These are phyloP conservation scores for Fusarium tanahbumbuense DNA, from an alignment of 2,329 filamentous ascomycete species.

Conservation along the genomic window DNA sequence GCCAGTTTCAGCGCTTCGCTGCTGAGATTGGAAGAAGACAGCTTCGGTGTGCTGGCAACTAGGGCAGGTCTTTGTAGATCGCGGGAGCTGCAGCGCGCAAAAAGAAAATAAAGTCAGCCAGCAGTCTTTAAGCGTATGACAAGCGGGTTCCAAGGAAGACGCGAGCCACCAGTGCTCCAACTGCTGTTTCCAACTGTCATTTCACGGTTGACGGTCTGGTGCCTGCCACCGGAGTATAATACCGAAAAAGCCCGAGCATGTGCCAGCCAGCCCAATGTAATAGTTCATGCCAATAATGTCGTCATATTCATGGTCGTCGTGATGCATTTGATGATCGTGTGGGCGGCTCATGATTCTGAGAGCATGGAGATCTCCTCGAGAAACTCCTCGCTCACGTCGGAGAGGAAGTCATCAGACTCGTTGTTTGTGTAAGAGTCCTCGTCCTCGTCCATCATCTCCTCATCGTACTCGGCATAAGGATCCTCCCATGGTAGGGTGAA, in stretches of 20 bases:
- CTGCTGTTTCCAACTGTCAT: slow-evolving; percentile 40
- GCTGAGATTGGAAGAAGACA: slow-evolving; percentile 99
- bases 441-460: slow-evolving; percentile 50
- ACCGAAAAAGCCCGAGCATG: slow-evolving; percentile 42
- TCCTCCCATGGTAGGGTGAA: slow-evolving; percentile 49
- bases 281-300: slow-evolving; percentile 26
- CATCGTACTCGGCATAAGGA: slow-evolving; percentile 54
- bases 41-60: slow-evolving; percentile 87
- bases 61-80: slow-evolving; percentile 87
- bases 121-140: slow-evolving; percentile 46
- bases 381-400: slow-evolving; percentile 42
- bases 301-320: slow-evolving; percentile 22
- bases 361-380: slow-evolving; percentile 40
- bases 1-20: slow-evolving; percentile 95
- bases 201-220: slow-evolving; percentile 35
- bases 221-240: slow-evolving; percentile 23
- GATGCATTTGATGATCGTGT: neutral
- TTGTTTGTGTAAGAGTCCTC: slow-evolving; percentile 38
- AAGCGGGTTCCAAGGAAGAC: slow-evolving; percentile 47
- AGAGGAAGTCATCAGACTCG: slow-evolving; percentile 36
- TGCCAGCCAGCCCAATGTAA: slow-evolving; percentile 38
- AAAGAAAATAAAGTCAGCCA: slow-evolving; percentile 58
- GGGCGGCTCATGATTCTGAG: slow-evolving; percentile 31
- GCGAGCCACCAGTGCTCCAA: slow-evolving; percentile 42
- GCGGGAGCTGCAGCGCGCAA: slow-evolving; percentile 78